Percentiles rank a stretch among this genome's conserved stretches.
Evolutionary conservation across 257 asterid genomes (phyloP).

Genomic region (Phtheirospermum japonicum): DNA sequence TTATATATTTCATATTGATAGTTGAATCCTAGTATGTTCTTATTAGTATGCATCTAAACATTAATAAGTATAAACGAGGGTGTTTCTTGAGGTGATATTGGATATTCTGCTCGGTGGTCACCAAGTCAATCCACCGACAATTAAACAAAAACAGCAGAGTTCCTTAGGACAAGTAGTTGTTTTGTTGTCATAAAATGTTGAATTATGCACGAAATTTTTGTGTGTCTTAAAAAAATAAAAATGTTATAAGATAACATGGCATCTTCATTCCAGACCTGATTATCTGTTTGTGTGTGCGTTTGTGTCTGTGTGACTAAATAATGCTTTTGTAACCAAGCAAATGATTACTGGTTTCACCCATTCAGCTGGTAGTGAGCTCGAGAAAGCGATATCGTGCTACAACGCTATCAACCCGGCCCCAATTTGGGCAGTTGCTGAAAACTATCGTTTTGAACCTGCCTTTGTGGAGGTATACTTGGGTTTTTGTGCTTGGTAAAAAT

Average conservation of each 20-base stretch:
- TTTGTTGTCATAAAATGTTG: no score
- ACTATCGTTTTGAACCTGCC: slow-evolving; percentile 97
- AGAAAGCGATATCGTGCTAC: slow-evolving; percentile 58
- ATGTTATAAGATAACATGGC: not conserved
- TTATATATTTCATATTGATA: no score
- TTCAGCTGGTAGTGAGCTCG: slow-evolving; percentile 64
- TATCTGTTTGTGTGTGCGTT: not conserved
- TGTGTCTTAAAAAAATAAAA: slow-evolving; percentile 2
- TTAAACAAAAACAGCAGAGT: no score
- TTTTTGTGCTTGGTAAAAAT: slow-evolving; percentile 19
- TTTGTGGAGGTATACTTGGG: slow-evolving; percentile 68
- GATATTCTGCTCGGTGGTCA: no score
- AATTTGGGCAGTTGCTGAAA: slow-evolving; percentile 95
- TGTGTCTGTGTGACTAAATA: not conserved
- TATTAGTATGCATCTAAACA: not conserved
- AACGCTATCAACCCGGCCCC: slow-evolving; percentile 52
- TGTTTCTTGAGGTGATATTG: no score
- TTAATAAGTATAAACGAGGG: no score
- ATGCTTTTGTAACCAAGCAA: slow-evolving; percentile 7
- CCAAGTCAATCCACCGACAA: no score
- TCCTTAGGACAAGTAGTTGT: not conserved
- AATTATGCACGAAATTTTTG: no score
- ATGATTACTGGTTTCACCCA: slow-evolving; percentile 25
- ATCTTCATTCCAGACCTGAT: not conserved
- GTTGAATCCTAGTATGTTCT: not conserved